phyloP scores from a whole-genome alignment of 1,284 basidiomycete species.

The Wallemia hederae region DNA sequence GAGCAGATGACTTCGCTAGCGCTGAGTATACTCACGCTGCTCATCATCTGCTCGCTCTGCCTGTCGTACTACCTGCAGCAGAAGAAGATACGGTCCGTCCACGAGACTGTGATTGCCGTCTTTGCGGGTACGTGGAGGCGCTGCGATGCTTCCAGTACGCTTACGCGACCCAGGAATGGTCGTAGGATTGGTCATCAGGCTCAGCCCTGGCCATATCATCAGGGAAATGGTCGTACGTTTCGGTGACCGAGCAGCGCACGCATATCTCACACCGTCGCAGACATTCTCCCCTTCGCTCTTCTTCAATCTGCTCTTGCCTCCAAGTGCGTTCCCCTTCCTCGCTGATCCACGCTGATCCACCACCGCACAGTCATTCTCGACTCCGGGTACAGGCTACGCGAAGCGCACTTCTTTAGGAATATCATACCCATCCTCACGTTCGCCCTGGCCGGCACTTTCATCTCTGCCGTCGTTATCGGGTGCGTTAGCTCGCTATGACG shows the following conservation, averaged over 20 bases:
- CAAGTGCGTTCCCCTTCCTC: slow-evolving; percentile 19
- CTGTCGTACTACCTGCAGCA: slow-evolving; percentile 96
- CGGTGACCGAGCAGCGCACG: background rate
- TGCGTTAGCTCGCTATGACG: slow-evolving; percentile 18
- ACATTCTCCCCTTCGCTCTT: slow-evolving; percentile 92
- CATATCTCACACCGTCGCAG: slow-evolving; percentile 17
- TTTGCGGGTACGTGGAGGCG: slow-evolving; percentile 29
- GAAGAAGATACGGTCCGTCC: slow-evolving; percentile 75
- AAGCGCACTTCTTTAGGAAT: slow-evolving; percentile 74
- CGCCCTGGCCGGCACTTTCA: slow-evolving; percentile 86
- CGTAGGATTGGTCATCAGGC: slow-evolving; percentile 65
- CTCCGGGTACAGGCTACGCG: slow-evolving; percentile 64
- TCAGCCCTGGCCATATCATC: slow-evolving; percentile 77
- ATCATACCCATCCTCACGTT: slow-evolving; percentile 92
- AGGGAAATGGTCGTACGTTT: slow-evolving; percentile 66
- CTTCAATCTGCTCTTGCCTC: slow-evolving; percentile 87
- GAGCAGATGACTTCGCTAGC: slow-evolving; percentile 11
- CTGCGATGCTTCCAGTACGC: no score
- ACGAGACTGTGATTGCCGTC: slow-evolving; percentile 88
- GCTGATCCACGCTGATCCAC: no score
- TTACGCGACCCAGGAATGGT: slow-evolving; percentile 57
- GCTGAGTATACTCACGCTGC: slow-evolving; percentile 69
- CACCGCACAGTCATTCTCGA: slow-evolving; percentile 42
- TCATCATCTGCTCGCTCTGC: slow-evolving; percentile 78
- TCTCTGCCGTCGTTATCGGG: slow-evolving; percentile 88